Evolutionary conservation across 371 early-diverging fungal species (phyloP).

Genomic region (Syncephalastrum contaminatum): DNA sequence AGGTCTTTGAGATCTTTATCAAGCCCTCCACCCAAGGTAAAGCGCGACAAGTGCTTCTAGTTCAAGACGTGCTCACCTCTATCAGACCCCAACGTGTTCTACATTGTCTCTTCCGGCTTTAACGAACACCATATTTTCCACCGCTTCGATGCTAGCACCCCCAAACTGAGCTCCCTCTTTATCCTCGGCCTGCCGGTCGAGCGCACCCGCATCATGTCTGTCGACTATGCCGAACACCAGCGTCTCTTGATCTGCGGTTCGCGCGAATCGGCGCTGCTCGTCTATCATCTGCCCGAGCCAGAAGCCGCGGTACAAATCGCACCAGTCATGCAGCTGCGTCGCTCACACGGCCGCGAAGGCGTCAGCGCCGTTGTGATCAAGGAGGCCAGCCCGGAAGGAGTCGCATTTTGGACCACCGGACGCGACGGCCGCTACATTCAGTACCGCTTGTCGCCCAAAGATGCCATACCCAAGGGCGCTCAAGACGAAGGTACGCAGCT

Average conservation of each 20-base stretch:
- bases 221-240: conserved; percentile 39
- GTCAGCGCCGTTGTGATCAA: conserved; percentile 47
- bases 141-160: conserved; percentile 20
- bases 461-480: neutral
- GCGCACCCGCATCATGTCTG: conserved; percentile 49
- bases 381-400: conserved; percentile 29
- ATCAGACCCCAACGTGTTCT: conserved; percentile 34
- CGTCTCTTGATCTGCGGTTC: conserved; percentile 60
- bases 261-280: conserved; percentile 56
- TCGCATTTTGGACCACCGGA: conserved; percentile 65
- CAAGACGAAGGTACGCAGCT: conserved; percentile 22
- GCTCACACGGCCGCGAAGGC: conserved; percentile 52
- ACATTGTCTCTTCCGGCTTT: conserved; percentile 44
- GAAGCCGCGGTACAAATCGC: conserved; percentile 2
- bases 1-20: conserved; percentile 52
- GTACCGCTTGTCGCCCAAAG: conserved; percentile 47
- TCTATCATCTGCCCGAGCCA: conserved; percentile 45
- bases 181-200: conserved; percentile 48
- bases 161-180: conserved; percentile 2
- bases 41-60: conserved; percentile 15
- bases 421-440: conserved; percentile 70
- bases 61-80: conserved; percentile 1
- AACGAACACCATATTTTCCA: conserved; percentile 43
- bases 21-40: conserved; percentile 17
- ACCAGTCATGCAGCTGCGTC: conserved; percentile 35